A percentile compares a stretch with the other conserved stretches of the same genome.
Evolutionary conservation across 192 early-diverging fungal genomes (phyloP).

Genomic region (Gigaspora rosea): DNA sequence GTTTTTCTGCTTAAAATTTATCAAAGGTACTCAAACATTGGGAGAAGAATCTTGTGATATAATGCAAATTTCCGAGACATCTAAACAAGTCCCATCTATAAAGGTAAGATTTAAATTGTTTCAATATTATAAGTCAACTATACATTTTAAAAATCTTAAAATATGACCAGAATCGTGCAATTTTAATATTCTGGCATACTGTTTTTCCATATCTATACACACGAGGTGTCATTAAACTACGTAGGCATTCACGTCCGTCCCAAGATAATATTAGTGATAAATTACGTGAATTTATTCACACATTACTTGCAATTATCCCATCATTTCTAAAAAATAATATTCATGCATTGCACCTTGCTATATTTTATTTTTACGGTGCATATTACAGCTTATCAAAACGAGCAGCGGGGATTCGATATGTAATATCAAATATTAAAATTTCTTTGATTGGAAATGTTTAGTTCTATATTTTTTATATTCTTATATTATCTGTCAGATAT

Average conservation of each 20-base stretch:
- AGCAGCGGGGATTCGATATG: conserved; percentile 77
- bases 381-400: conserved; percentile 86
- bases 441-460: background rate
- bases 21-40: conserved; percentile 75
- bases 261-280: conserved; percentile 27
- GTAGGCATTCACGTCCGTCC: conserved; percentile 34
- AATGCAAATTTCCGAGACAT: conserved; percentile 58
- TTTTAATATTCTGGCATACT: conserved; percentile 47
- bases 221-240: conserved; percentile 37
- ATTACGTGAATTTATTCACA: conserved; percentile 23
- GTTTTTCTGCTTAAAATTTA: conserved; percentile 4
- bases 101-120: background rate
- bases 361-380: conserved; percentile 87
- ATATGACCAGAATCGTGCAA: conserved; percentile 40
- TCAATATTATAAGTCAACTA: background rate
- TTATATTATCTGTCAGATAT: conserved; percentile 52
- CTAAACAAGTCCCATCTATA: conserved; percentile 57
- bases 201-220: conserved; percentile 49
- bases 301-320: conserved; percentile 45
- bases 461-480: background rate
- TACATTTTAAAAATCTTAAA: conserved; percentile 7
- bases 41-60: conserved; percentile 98
- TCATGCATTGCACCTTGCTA: conserved; percentile 70
- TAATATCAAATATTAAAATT: conserved; percentile 30
- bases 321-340: conserved; percentile 51